Conservation (phyloP, 83 land plant species). For the Thuja plicata region DNA sequence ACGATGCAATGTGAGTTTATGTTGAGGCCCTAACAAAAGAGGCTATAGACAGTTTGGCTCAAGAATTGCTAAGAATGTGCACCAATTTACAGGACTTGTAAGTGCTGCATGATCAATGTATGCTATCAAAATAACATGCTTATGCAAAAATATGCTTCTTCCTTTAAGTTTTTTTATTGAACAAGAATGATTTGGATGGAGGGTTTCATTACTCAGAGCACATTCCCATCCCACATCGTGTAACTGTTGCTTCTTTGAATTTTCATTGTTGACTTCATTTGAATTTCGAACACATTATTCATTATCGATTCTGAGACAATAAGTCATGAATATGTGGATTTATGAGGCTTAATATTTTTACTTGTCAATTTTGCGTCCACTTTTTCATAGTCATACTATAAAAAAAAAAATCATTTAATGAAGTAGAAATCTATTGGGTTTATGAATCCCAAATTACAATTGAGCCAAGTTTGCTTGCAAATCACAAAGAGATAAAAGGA, state of each 20-base stretch:
- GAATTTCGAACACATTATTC: neutral
- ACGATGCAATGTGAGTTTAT: slow-evolving; percentile 88
- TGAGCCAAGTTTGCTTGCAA: neutral
- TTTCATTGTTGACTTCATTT: neutral
- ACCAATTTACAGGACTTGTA: slow-evolving; percentile 48
- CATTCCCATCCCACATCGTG: neutral
- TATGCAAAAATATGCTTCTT: neutral
- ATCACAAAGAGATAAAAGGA: neutral
- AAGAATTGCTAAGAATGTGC: slow-evolving; percentile 62
- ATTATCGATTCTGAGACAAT: neutral
- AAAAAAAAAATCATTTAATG: too few species aligned
- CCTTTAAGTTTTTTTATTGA: neutral
- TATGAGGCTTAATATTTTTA: neutral
- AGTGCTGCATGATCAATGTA: neutral
- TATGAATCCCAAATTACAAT: too few species aligned
- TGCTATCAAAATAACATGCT: neutral
- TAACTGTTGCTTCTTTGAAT: neutral
- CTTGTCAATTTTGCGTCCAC: neutral
- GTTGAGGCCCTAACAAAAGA: slow-evolving; percentile 91
- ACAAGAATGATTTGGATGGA: neutral
- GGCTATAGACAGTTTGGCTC: slow-evolving; percentile 69
- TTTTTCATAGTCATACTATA: too few species aligned
- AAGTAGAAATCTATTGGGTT: too few species aligned
- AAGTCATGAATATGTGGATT: neutral
- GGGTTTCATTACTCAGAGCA: neutral